A percentile compares a stretch with the other conserved stretches of the same genome.
These are phyloP conservation scores for Triglochin maritima DNA, from an alignment of 106 monocot species.

Conservation along the genomic window DNA sequence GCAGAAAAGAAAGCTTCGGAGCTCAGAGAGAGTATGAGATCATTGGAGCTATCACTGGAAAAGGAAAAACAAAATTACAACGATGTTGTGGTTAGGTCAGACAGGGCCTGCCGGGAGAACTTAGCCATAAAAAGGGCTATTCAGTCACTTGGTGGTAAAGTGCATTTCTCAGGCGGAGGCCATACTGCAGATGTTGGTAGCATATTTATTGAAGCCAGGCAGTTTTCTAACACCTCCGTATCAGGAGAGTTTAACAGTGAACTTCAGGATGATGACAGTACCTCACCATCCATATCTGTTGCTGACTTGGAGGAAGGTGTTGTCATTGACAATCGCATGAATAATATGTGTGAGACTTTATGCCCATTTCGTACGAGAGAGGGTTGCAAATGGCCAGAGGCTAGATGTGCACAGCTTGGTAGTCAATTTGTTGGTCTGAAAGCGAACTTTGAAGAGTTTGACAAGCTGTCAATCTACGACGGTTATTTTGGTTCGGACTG, in stretches of 20 bases:
- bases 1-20: slow-evolving; percentile 51
- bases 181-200: slow-evolving; percentile 10
- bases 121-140: slow-evolving; percentile 66
- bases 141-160: slow-evolving; percentile 78
- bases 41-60: slow-evolving; percentile 41
- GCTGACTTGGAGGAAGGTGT: slow-evolving; percentile 42
- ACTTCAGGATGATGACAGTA: slow-evolving; percentile 17
- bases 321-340: slow-evolving; percentile 25
- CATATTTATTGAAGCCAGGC: slow-evolving; percentile 10
- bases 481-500: slow-evolving; percentile 66
- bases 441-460: slow-evolving; percentile 91
- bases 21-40: slow-evolving; percentile 31
- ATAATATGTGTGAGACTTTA: slow-evolving; percentile 43
- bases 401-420: slow-evolving; percentile 63
- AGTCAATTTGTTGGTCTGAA: slow-evolving; percentile 87
- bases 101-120: slow-evolving; percentile 46
- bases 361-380: slow-evolving; percentile 75
- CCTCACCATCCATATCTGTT: slow-evolving; percentile 61
- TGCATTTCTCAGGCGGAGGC: slow-evolving; percentile 45
- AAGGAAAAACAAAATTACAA: slow-evolving; percentile 38
- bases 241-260: slow-evolving; percentile 12
- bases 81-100: slow-evolving; percentile 41
- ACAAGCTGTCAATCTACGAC: slow-evolving; percentile 72
- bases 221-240: slow-evolving; percentile 5
- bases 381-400: slow-evolving; percentile 92